A percentile compares a stretch with the other conserved stretches of the same genome.
Evolutionary conservation across 768 basidiomycete species (phyloP).

Genomic region (Tylopilus sp.): DNA sequence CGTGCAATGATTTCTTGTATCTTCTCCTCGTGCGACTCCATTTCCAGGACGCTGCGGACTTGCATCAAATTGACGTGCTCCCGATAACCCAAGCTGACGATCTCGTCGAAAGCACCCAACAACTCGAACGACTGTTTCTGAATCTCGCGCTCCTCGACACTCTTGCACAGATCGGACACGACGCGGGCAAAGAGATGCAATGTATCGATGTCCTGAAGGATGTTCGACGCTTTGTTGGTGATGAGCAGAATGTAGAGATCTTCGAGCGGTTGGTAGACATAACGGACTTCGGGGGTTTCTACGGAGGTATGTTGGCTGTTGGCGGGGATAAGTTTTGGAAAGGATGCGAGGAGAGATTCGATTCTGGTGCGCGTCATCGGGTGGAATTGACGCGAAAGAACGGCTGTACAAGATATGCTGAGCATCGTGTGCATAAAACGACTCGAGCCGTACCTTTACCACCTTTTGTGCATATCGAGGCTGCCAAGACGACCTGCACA

Average conservation of each 20-base stretch:
- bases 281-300: constrained; percentile 91
- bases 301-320: constrained; percentile 96
- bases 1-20: constrained; percentile 98
- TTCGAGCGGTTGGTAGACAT: constrained; percentile 94
- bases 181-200: constrained; percentile 91
- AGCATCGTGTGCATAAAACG: constrained; percentile 1
- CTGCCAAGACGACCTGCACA: constrained; percentile 82
- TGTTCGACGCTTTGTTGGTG: constrained; percentile 99
- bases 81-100: constrained; percentile 85
- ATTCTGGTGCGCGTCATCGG: constrained; percentile 90
- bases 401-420: constrained; percentile 48
- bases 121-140: constrained; percentile 89
- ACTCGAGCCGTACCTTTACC: constrained; percentile 72
- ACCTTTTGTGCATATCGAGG: constrained; percentile 92
- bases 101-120: constrained; percentile 93
- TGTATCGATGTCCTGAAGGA: constrained; percentile 96
- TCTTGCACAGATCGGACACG: constrained; percentile 87
- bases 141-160: constrained; percentile 87
- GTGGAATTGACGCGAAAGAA: constrained; percentile 94
- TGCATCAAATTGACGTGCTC: constrained; percentile 78
- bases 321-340: constrained; percentile 94
- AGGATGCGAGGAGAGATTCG: constrained; percentile 93
- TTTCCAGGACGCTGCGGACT: constrained; percentile 74
- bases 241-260: constrained; percentile 96
- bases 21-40: constrained; percentile 91